Base-by-base conservation (phyloP, 2,329 filamentous ascomycete species). In the Colletotrichum tabaci region DNA sequence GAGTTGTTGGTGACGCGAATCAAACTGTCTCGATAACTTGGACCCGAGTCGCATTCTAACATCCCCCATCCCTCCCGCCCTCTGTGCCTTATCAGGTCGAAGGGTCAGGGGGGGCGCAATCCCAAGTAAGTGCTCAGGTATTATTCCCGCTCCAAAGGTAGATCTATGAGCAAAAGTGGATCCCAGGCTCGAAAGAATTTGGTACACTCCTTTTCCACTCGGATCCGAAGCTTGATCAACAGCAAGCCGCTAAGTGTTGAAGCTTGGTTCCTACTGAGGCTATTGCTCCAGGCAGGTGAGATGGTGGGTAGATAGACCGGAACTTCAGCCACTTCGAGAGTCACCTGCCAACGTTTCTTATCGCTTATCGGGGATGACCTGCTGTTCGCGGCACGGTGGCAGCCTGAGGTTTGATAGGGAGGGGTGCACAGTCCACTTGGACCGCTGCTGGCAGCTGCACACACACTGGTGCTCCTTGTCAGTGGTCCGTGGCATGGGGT, bases 351-450 rank as follows among this genome's bases (percentile, higher is more conserved):
- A 50, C 6, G 55, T 60, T 35, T 16, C 35, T 53, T 62, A 67
- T 61, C 57, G 57, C 38, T 47, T 63, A 52, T 62, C 66, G 18
- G 21, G 5, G 12, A 10, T 38, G 21, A 13, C 35, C 26, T 26
- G 10, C 52, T 8, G 23, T 40, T 58, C 35, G 23, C 57, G 49
- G 40, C 65, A 49, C 30, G 21, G 40, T 44, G 10, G 9, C 6
- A 55, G 46, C 62, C 62, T 70, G 55, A 70, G 61, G 47, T 62
- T 9, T 38, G 8, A 10, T 10, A 10, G 18, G 21, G 3, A 21
- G 1, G 18, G 9, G 57, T 52, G 67, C 67, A 69, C 67, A 66
- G 61, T 69, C 67, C 67, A 69, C 67, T 58, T n/a, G 53, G 35
- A 56, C 65, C 44, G 23, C 47, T 42, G 47, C 57, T 49, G 47